A percentile compares a stretch with the other conserved stretches of the same genome.
Conservation (phyloP, 2,329 filamentous ascomycete genomes). For the Pyrenophora tritici-repentis region DNA sequence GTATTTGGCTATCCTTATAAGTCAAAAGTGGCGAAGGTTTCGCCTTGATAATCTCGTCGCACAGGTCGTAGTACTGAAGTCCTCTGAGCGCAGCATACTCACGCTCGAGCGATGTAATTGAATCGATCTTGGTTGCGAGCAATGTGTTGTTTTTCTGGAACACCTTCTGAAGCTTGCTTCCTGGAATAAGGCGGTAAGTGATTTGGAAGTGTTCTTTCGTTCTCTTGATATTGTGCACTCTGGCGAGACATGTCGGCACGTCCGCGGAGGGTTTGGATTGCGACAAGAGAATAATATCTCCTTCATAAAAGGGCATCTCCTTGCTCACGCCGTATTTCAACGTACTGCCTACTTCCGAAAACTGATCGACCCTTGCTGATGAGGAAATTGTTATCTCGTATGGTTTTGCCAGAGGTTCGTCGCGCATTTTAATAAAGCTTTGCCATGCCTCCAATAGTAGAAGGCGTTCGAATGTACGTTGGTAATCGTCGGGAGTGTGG, state of each 20-base stretch:
- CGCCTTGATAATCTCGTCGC: constrained; percentile 86
- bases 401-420: constrained; percentile 78
- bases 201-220: constrained; percentile 85
- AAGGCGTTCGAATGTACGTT: constrained; percentile 86
- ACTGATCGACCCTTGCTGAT: constrained; percentile 88
- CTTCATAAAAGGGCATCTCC: constrained; percentile 75
- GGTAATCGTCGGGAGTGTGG: constrained; percentile 75
- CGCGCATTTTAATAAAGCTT: constrained; percentile 85
- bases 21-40: constrained; percentile 86
- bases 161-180: constrained; percentile 64
- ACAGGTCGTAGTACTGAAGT: constrained; percentile 92
- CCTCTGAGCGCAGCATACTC: constrained; percentile 92
- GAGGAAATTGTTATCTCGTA: constrained; percentile 89
- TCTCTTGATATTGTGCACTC: constrained; percentile 77
- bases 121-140: constrained; percentile 81
- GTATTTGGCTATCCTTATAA: constrained; percentile 75
- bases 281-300: constrained; percentile 87
- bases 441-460: constrained; percentile 95
- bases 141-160: constrained; percentile 73
- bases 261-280: constrained; percentile 70
- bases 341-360: constrained; percentile 85
- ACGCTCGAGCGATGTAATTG: constrained; percentile 91
- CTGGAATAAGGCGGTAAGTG: constrained; percentile 78
- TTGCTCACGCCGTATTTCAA: constrained; percentile 73
- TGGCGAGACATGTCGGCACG: constrained; percentile 81